Conservation (phyloP, 768 basidiomycete genomes). For the Filobasidium floriforme region DNA sequence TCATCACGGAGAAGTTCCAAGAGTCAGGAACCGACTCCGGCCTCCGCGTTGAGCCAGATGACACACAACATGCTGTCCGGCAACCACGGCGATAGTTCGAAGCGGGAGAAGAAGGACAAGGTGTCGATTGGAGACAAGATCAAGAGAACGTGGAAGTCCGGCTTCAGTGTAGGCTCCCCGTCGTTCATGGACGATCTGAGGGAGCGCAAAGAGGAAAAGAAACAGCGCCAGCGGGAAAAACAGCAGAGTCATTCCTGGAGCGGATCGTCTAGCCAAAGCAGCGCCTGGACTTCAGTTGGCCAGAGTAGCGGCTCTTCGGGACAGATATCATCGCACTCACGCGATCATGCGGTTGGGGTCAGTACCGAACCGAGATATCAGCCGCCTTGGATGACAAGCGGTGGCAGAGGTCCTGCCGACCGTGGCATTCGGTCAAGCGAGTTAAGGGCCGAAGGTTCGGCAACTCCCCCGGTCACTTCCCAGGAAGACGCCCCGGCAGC, state of each 20-base stretch:
- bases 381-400: slow-evolving; percentile 10
- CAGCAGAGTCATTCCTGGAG: slow-evolving; percentile 39
- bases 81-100: slow-evolving; percentile 19
- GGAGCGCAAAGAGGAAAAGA: slow-evolving; percentile 24
- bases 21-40: background rate
- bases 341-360: slow-evolving; percentile 1
- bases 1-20: background rate
- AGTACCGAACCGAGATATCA: slow-evolving; percentile 14
- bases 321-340: background rate
- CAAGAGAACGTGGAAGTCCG: slow-evolving; percentile 34
- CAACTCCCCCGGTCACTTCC: background rate
- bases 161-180: slow-evolving; percentile 24
- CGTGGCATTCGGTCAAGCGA: background rate
- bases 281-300: slow-evolving; percentile 5
- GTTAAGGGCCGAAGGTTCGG: background rate
- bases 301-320: background rate
- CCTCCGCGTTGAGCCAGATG: background rate
- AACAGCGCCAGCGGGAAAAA: slow-evolving; percentile 36
- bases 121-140: slow-evolving; percentile 31
- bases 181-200: slow-evolving; percentile 28
- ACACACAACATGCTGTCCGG: background rate
- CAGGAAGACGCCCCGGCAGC: background rate
- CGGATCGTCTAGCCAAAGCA: slow-evolving; percentile 22
- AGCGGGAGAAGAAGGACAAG: slow-evolving; percentile 30
- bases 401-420: background rate